phyloP scores from a whole-genome alignment of 192 early-diverging fungal genomes.

The Lunasporangiospora selenospora region DNA sequence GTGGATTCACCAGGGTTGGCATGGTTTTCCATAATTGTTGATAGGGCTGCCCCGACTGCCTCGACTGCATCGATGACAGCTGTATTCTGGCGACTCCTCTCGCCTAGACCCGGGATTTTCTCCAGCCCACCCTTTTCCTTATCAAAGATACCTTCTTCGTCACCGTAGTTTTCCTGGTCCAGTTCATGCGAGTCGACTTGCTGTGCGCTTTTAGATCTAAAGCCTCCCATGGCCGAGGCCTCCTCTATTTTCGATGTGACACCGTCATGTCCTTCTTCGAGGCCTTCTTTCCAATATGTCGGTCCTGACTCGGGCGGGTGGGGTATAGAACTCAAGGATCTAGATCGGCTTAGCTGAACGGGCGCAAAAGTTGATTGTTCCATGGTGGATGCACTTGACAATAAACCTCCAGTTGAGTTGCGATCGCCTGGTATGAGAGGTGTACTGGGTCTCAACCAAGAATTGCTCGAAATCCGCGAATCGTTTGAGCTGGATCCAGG shows the following conservation, averaged over 20 bases:
- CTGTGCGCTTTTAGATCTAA: too few relatives aligned
- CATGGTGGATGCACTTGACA: too few relatives aligned
- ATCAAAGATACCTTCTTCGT: constrained; percentile 5
- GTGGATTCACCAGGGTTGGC: constrained; percentile 1
- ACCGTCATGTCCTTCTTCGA: too few relatives aligned
- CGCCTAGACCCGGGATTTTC: constrained; percentile 9
- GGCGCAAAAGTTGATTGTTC: background rate
- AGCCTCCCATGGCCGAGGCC: background rate
- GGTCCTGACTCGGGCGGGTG: too few relatives aligned
- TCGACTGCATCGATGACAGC: constrained; percentile 55
- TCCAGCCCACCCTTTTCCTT: background rate
- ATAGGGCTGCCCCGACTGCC: constrained; percentile 62
- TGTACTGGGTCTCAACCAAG: too few relatives aligned
- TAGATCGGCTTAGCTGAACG: constrained; percentile 1
- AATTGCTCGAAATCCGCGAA: too few relatives aligned
- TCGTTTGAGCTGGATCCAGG: constrained; percentile 8
- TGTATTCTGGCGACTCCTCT: constrained; percentile 6
- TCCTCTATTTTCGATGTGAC: too few relatives aligned
- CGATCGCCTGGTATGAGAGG: background rate
- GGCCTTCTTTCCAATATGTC: too few relatives aligned
- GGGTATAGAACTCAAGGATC: constrained; percentile 30
- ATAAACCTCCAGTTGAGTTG: constrained; percentile 14
- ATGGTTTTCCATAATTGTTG: constrained; percentile 57
- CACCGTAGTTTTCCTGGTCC: constrained; percentile 25
- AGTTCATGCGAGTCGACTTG: constrained; percentile 24